These are phyloP conservation scores for Thielaviopsis ethacetica DNA, from an alignment of 2,329 filamentous ascomycete genomes.

Conservation along the genomic window DNA sequence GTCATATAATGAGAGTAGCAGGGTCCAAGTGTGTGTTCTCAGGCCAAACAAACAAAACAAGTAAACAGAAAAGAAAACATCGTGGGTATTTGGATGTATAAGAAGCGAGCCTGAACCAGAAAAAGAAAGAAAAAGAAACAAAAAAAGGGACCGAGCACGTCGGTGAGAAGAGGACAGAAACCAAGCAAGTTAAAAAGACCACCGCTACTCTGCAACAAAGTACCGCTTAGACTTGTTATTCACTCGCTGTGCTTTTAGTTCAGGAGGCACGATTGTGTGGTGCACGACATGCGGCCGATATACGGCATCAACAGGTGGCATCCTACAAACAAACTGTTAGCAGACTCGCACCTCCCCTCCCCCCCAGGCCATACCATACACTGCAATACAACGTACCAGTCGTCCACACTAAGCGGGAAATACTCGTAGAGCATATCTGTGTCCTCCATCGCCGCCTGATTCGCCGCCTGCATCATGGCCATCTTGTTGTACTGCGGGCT, in stretches of 20 bases:
- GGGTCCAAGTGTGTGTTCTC: no score
- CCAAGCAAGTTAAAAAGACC: background rate
- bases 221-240: slow-evolving; percentile 54
- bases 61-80: no score
- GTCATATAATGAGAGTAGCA: no score
- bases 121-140: background rate
- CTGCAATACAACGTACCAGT: slow-evolving; percentile 42
- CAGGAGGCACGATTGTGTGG: slow-evolving; percentile 57
- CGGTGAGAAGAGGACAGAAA: background rate
- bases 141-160: background rate
- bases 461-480: slow-evolving; percentile 22
- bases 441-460: slow-evolving; percentile 53
- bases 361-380: no score
- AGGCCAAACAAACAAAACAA: background rate
- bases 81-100: background rate
- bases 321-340: slow-evolving; percentile 31
- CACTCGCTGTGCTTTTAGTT: slow-evolving; percentile 52
- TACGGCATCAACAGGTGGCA: slow-evolving; percentile 76
- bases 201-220: slow-evolving; percentile 44
- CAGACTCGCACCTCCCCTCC: no score
- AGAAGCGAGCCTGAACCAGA: background rate
- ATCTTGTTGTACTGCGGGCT: slow-evolving; percentile 33
- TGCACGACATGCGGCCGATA: slow-evolving; percentile 89
- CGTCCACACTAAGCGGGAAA: slow-evolving; percentile 78
- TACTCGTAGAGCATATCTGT: slow-evolving; percentile 86